Evolutionary conservation across 306 rosid species (phyloP).

Genomic region (Carpinus fangiana): DNA sequence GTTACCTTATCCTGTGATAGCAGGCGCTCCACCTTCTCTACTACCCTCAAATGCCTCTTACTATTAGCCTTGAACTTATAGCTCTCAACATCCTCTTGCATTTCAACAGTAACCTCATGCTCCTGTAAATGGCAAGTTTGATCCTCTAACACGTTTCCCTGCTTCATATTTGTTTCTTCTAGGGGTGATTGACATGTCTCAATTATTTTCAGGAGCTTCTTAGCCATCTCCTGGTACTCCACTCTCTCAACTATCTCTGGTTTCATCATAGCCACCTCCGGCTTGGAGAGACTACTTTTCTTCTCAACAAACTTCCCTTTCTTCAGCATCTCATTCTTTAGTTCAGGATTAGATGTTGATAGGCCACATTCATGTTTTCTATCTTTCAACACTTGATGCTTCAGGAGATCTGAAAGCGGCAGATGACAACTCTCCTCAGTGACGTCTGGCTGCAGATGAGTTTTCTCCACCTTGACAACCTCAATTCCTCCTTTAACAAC

Average conservation of each 20-base stretch:
- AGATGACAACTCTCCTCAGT: slow-evolving; percentile 23
- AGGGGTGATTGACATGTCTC: slow-evolving; percentile 21
- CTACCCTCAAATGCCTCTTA: slow-evolving; percentile 23
- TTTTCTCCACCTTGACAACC: slow-evolving; percentile 38
- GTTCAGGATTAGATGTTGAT: slow-evolving; percentile 24
- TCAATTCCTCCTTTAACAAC: slow-evolving; percentile 32
- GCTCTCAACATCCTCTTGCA: slow-evolving; percentile 20
- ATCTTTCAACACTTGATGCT: slow-evolving; percentile 27
- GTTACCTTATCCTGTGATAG: slow-evolving; percentile 14
- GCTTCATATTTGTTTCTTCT: slow-evolving; percentile 24
- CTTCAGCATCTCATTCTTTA: slow-evolving; percentile 33
- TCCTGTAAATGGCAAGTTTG: slow-evolving; percentile 17
- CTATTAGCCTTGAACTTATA: slow-evolving; percentile 16
- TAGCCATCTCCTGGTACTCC: slow-evolving; percentile 24
- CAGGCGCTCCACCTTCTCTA: slow-evolving; percentile 11
- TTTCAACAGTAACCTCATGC: slow-evolving; percentile 19
- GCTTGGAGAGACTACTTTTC: slow-evolving; percentile 25
- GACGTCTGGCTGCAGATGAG: slow-evolving; percentile 22
- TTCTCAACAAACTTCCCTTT: slow-evolving; percentile 40
- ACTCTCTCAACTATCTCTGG: slow-evolving; percentile 17
- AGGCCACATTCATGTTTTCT: slow-evolving; percentile 30
- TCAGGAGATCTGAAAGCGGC: slow-evolving; percentile 30
- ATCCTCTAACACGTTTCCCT: slow-evolving; percentile 19
- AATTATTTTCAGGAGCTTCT: slow-evolving; percentile 19
- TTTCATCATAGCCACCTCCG: slow-evolving; percentile 17